Evolutionary conservation across 495 filamentous ascomycete species (phyloP), one percentile per base, ranked within the genome.

Genomic region (Aspergillus cristatus): DNA sequence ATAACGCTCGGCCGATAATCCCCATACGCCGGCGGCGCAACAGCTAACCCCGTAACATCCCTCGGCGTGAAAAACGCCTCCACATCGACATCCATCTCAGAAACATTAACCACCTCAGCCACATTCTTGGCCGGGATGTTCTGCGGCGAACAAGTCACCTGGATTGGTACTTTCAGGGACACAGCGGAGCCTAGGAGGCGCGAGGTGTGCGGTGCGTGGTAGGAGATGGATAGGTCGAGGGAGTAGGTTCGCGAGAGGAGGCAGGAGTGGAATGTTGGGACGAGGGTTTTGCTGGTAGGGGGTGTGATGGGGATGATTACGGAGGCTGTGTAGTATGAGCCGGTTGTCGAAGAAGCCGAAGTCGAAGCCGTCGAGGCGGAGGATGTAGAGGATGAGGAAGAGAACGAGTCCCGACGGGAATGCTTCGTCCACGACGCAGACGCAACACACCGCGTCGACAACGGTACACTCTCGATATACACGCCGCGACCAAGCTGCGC

Each of bases 241-340:
- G 66, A 58, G 60, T 94, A 94, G 18, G 76, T 58, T 34, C 86
- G 75, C 8, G 78, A 80, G 22, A 78, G 60, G 54, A 89, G 74
- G 63, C 86, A 94, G 34, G 74, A 72, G 59, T 86, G 77, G 62
- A 93, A 94, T 11, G 81, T 83, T 0, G 86, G 86, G 24, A 86
- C 48, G 57, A 84, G 81, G 4, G 71, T 61, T 42, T 74, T 77
- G 50, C 72, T 75, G 7, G 55, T 58, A 0, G 86, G 82, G 1
- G 86, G 58, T 2, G 68, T 59, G 48, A 94, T 62, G 0, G 86
- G 84, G 12, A 88, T 71, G 16, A 76, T 45, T 13, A 90, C 46
- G 3, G 54, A 55, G 1, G 82, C 62, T 3, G 69, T 79, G 62
- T 86, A 78, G 51, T 69, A 77, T 10, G 41, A 29, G 1, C 39